A percentile compares a stretch with the other conserved stretches of the same genome.
These are phyloP conservation scores for Macrotyloma uniflorum DNA, from an alignment of 306 rosid genomes.

Conservation along the genomic window DNA sequence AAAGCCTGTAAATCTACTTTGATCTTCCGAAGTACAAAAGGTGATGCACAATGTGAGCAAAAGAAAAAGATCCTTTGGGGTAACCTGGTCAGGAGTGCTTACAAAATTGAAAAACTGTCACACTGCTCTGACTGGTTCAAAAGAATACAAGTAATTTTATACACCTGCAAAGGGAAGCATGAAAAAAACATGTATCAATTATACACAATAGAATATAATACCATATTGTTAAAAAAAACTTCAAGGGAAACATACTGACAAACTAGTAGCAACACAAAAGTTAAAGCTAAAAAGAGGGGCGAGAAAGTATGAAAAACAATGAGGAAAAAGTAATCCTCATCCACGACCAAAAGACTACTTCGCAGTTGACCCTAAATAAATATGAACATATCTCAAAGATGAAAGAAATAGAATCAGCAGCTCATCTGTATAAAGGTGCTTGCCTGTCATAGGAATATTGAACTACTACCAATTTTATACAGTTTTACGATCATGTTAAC, in stretches of 20 bases:
- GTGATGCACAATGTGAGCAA: conserved; percentile 23
- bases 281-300: background rate
- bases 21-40: conserved; percentile 33
- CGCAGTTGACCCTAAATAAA: background rate
- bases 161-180: conserved; percentile 47
- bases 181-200: conserved; percentile 17
- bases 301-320: background rate
- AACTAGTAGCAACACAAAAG: background rate
- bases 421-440: conserved; percentile 12
- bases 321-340: background rate
- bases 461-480: conserved; percentile 30
- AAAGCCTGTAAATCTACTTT: conserved; percentile 34
- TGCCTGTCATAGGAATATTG: conserved; percentile 11
- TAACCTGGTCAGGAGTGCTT: conserved; percentile 56
- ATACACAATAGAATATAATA: conserved; percentile 7
- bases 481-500: conserved; percentile 19
- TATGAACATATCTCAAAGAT: background rate
- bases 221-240: conserved; percentile 8
- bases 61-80: conserved; percentile 32
- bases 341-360: conserved; percentile 4
- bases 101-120: conserved; percentile 44
- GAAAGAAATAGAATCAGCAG: background rate
- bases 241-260: conserved; percentile 26
- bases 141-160: conserved; percentile 38
- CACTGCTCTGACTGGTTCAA: conserved; percentile 49